Base-by-base conservation (phyloP, 495 filamentous ascomycete species). In the Delitschia confertaspora region DNA sequence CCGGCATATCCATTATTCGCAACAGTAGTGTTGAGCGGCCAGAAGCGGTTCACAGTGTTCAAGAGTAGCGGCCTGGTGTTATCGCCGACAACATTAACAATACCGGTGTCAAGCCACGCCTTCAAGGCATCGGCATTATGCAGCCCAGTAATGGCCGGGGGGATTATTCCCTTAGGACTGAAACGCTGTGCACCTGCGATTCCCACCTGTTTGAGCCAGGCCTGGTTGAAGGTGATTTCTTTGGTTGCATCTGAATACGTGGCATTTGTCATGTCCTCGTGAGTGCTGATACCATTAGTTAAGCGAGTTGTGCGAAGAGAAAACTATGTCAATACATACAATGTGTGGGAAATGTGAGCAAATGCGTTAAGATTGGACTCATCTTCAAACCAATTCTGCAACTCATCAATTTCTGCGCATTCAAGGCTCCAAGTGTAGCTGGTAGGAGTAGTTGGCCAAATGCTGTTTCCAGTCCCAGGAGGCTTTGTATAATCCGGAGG, bases 111-210 rank as follows among this genome's bases (percentile, higher is more conserved):
- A 45, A 58, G 61, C 72, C 73, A 81, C 11, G 75, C 77, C 21
- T 57, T 57, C 11, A 81, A 64, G 21, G 71, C 75, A 57, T 81
- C 77, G 10, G 72, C 77, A 58, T 81, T 81, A 63, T 79, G 75
- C 7, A 80, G 47, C 32, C 77, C 77, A 1, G 77, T 80, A 40
- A 81, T 81, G 42, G 72, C 74, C 0, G 76, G 77, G 7, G 76
- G 77, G 47, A 80, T 75, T 39, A 81, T 67, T 19, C 77, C 76
- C 22, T 64, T 65, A 16, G 57, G 47, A 11, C 69, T 75, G 44
- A 67, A 78, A 40, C 65, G 51, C 10, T 29, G 49, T 8, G 65
- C 65, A 11, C 47, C 21, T 32, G 59, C 53, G 25, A 81, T 57
- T 8, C 71, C 72, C 9, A 70, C 59, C 44, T 71, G 66, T 47